These are phyloP conservation scores for Capsaspora owczarzaki DNA, from an alignment of 78 protist genomes.

Conservation along the genomic window DNA sequence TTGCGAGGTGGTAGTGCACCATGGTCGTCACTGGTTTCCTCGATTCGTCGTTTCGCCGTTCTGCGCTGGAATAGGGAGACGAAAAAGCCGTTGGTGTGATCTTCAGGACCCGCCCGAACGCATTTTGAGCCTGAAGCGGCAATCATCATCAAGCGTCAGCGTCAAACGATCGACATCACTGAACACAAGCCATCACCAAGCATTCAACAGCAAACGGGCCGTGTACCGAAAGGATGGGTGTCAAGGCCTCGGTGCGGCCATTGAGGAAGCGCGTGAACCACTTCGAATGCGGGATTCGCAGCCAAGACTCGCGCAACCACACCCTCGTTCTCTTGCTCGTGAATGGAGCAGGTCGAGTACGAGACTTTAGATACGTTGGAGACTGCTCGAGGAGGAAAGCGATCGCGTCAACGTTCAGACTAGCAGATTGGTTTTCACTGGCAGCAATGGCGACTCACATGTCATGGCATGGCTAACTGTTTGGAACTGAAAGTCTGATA, in stretches of 20 bases:
- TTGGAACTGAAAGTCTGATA: not conserved
- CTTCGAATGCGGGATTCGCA: not conserved
- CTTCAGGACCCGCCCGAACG: conserved; percentile 9
- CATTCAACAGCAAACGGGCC: not conserved
- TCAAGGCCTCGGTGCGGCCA: not conserved
- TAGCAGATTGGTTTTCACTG: no score
- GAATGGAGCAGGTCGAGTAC: conserved; percentile 56
- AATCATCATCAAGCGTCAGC: not conserved
- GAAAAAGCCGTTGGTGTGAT: conserved; percentile 44
- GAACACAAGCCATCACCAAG: not conserved
- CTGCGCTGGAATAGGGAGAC: conserved; percentile 36
- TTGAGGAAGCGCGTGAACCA: not conserved
- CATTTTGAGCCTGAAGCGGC: not conserved
- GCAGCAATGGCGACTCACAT: not conserved
- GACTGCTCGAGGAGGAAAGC: not conserved
- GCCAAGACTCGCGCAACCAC: conserved; percentile 32
- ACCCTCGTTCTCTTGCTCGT: conserved; percentile 50
- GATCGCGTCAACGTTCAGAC: no score
- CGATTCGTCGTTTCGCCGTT: no score
- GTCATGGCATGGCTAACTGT: not conserved
- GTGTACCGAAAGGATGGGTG: not conserved
- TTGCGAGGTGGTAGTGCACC: no score
- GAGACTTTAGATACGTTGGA: conserved; percentile 9
- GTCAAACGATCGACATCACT: not conserved
- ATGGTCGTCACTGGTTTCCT: no score